Evolutionary conservation across 306 rosid species (phyloP).

Genomic region (Inga laurina): DNA sequence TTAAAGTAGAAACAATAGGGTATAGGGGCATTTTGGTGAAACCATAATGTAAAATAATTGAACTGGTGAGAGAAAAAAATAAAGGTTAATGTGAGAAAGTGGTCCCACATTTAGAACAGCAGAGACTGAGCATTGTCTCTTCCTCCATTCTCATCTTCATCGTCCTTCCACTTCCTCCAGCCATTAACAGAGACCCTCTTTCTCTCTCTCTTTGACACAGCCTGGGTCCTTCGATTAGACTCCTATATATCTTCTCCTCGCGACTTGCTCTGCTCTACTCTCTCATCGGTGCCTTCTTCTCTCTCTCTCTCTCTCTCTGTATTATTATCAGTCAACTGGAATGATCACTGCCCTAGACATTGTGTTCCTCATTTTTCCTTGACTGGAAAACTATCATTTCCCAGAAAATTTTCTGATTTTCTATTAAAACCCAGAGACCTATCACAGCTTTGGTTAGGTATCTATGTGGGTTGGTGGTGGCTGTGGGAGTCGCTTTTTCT

Average conservation of each 20-base stretch:
- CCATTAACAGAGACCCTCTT: not conserved
- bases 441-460: not conserved
- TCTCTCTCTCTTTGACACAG: slow-evolving; percentile 1
- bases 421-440: not conserved
- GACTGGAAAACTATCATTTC: slow-evolving; percentile 37
- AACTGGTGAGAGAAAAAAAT: not conserved
- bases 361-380: not conserved
- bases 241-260: slow-evolving; percentile 53
- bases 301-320: not conserved
- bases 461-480: not conserved
- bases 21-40: slow-evolving; percentile 44
- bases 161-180: not conserved
- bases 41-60: slow-evolving; percentile 50
- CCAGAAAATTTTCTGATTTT: slow-evolving; percentile 20
- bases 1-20: not conserved
- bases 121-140: slow-evolving; percentile 70
- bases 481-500: not conserved
- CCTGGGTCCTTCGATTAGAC: not conserved
- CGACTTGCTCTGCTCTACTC: slow-evolving; percentile 35
- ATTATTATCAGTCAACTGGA: slow-evolving; percentile 1
- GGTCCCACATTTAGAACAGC: slow-evolving; percentile 61
- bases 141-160: slow-evolving; percentile 56
- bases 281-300: slow-evolving; percentile 5
- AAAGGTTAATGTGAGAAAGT: slow-evolving; percentile 12
- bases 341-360: slow-evolving; percentile 12